Base-by-base conservation (phyloP, 768 basidiomycete species). In the Chalciporus piperatus region DNA sequence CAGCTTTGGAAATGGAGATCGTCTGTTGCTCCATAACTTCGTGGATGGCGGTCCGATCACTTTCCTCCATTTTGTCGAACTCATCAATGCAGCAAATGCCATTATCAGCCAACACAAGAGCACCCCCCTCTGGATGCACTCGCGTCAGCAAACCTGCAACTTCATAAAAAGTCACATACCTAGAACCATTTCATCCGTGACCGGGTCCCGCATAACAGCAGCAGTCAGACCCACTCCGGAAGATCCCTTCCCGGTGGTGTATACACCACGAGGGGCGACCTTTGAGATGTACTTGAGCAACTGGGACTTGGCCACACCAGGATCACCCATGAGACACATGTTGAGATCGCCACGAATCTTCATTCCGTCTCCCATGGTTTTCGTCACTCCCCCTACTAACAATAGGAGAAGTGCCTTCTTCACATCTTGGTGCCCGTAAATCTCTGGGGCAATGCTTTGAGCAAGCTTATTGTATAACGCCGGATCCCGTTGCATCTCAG, bases 21-120 rank as follows among this genome's bases (percentile, higher is more conserved):
- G 97, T 99, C 73, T 99, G 97, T 70, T 98, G 97, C 72, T 98
- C 96, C 97, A 99, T 99, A 54, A 99, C 97, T 79, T 99, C 97
- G 73, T 99, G 97, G 55, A 99, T 98, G 13, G 97, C 92, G 2
- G 97, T 98, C 59, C 97, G 79, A 69, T 98, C 97, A 1, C 92
- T 70, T 72, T 99, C 97, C 59, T 98, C 97, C 97, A 99, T 99
- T 70, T 99, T 98, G 75, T 99, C 97, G 65, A 99, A 99, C 67
- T 99, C 97, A 59, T 99, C 97, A 56, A 99, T 99, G 70, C 96
- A 98, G 74, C 95, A 98, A 63, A 99, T 99, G 25, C 97, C 97
- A 59, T 99, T 99, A 70, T 99, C 97, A 11, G 97, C 96, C 42
- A 99, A 82, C 14, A 99, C 97, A 47, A 99, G 82, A n/a, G 97